Percentiles rank a stretch among this genome's conserved stretches.
Conservation (phyloP, 148 eudicot species). For the Tetragonia tetragonoides region DNA sequence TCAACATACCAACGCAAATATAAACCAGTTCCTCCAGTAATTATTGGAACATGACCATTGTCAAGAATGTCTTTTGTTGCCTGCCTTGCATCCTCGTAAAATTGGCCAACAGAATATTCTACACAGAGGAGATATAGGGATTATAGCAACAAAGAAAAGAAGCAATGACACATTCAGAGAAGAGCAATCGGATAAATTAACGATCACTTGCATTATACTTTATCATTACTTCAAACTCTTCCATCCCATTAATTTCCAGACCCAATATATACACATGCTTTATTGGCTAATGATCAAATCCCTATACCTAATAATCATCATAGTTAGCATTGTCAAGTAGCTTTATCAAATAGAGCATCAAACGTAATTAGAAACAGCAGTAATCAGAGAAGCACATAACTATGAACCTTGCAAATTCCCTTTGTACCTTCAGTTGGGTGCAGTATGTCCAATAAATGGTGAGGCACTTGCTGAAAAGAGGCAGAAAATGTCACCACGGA, state of each 20-base stretch:
- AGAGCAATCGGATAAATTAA: neutral
- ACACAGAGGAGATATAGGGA: neutral
- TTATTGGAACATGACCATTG: conserved; percentile 79
- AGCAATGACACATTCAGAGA: neutral
- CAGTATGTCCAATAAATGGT: conserved; percentile 86
- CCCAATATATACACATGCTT: neutral
- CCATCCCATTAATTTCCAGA: neutral
- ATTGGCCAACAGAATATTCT: conserved; percentile 93
- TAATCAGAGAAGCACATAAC: neutral
- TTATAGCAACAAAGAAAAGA: neutral
- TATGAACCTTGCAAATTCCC: neutral
- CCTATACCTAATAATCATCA: neutral
- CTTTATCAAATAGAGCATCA: neutral
- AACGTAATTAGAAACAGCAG: neutral
- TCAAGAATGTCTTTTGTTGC: conserved; percentile 72
- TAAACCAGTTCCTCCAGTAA: conserved; percentile 93
- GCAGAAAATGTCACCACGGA: neutral
- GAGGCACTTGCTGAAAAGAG: conserved; percentile 74
- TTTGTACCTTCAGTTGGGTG: conserved; percentile 85
- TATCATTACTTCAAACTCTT: neutral
- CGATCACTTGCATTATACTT: conserved; percentile 10
- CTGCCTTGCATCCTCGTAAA: conserved; percentile 86
- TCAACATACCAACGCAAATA: conserved; percentile 81
- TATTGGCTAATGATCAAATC: neutral
- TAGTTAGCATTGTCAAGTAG: neutral